Base-by-base conservation (phyloP, 2,329 filamentous ascomycete genomes). In the Microsporum ferrugineum region DNA sequence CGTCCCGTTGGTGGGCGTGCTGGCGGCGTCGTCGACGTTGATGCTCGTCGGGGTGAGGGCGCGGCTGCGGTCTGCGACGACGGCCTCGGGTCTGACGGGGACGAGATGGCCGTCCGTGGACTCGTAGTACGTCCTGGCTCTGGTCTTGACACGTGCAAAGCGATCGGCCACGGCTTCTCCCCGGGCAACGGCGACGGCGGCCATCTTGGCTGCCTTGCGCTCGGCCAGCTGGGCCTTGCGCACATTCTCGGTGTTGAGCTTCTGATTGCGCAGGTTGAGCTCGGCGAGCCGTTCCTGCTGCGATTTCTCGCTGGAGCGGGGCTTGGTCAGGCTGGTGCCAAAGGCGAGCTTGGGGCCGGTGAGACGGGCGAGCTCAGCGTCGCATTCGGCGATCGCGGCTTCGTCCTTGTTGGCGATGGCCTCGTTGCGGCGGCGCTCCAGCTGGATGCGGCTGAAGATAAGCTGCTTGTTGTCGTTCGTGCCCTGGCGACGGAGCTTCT, bases 221-320 rank as follows among this genome's bases (percentile, higher is more conserved):
- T 99, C 94, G 66, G 87, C 87, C 61, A 96, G 80, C 71, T 96
- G 88, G 0, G 91, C 92, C 72, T 89, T 88, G 63, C 92, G 89
- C n/a, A 97, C 88, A 56, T 88, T 86, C 71, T 96, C 89, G n/a
- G 84, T 82, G 70, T 96, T 96, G 66, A 86, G 82, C 62, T 86
- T 85, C 64, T 92, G 86, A 74, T 96, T 96, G 70, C 88, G 84
- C 33, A 84, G 80, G 74, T 99, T 99, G 66, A 96, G 80, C 69
- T 88, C 83, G 0, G 89, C 88, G 29, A 97, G 81, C 33, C 88
- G 86, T 65, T 95, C 89, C 72, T 92, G 89, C 72, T 95, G 88
- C 8, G 79, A 79, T 38, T 81, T 78, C 6, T 80, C 77, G 67
- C 79, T 73, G 63, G 76, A 69, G 31, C 80, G 77, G 65, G 82